These are phyloP conservation scores for Diaporthe aspalathi DNA, from an alignment of 2,329 filamentous ascomycete species.

Conservation along the genomic window DNA sequence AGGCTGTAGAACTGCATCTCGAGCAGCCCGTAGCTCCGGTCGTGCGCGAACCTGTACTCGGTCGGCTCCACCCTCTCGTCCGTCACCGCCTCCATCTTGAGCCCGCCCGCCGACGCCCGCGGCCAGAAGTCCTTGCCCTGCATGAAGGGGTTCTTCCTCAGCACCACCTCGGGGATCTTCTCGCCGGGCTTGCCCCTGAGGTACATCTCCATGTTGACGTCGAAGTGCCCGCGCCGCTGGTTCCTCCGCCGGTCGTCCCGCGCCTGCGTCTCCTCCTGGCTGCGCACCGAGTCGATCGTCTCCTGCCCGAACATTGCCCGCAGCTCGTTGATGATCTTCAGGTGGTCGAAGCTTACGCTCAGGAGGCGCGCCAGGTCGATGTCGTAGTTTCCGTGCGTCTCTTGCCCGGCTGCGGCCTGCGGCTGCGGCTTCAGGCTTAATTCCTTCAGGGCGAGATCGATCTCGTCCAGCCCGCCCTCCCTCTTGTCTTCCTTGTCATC, in stretches of 20 bases:
- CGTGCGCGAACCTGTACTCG: slow-evolving; percentile 84
- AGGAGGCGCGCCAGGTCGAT: slow-evolving; percentile 51
- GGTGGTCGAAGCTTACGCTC: slow-evolving; percentile 71
- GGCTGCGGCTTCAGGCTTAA: slow-evolving; percentile 53
- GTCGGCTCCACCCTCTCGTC: slow-evolving; percentile 64
- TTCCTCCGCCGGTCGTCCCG: slow-evolving; percentile 52
- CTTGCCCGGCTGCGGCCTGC: slow-evolving; percentile 35
- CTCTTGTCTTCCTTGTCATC: slow-evolving; percentile 37
- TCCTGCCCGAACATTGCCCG: slow-evolving; percentile 68
- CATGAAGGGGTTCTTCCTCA: slow-evolving; percentile 84
- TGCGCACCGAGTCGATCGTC: slow-evolving; percentile 65
- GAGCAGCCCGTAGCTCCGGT: slow-evolving; percentile 75
- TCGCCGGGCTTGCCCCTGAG: slow-evolving; percentile 67
- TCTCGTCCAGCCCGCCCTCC: slow-evolving; percentile 60
- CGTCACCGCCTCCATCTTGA: slow-evolving; percentile 78
- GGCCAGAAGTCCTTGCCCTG: slow-evolving; percentile 92
- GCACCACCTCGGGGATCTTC: slow-evolving; percentile 76
- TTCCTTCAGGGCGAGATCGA: slow-evolving; percentile 65
- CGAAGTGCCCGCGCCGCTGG: slow-evolving; percentile 46
- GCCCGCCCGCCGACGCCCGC: slow-evolving; percentile 78
- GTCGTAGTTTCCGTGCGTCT: slow-evolving; percentile 41
- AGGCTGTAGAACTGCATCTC: slow-evolving; percentile 82
- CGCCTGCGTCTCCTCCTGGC: slow-evolving; percentile 60
- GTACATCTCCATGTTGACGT: slow-evolving; percentile 67
- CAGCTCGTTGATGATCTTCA: slow-evolving; percentile 95